Percentiles rank a stretch among this genome's conserved stretches.
phyloP scores from a whole-genome alignment of 805 yeast genomes.

The Torulaspora microellipsoides region DNA sequence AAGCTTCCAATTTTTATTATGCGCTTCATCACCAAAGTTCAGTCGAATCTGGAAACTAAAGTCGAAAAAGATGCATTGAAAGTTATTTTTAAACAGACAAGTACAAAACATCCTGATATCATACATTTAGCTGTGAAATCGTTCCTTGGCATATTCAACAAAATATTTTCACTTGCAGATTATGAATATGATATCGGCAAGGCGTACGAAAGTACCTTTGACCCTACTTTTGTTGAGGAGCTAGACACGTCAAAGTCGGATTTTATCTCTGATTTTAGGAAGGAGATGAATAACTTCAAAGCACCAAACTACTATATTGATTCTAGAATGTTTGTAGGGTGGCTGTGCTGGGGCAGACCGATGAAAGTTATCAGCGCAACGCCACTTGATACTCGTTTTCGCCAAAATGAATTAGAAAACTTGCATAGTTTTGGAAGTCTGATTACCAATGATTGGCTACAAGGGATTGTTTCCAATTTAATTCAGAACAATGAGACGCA shows the following conservation, averaged over 20 bases:
- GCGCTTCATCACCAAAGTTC: conserved; percentile 48
- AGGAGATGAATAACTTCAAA: conserved; percentile 47
- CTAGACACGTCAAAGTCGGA: conserved; percentile 42
- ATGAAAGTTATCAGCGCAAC: conserved; percentile 39
- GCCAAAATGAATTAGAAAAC: conserved; percentile 39
- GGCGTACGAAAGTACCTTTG: conserved; percentile 40
- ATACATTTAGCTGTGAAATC: conserved; percentile 59
- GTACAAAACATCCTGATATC: conserved; percentile 64
- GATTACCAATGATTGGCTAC: conserved; percentile 58
- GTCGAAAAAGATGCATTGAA: conserved; percentile 40
- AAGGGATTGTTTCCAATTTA: conserved; percentile 45
- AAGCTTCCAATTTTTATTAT: conserved; percentile 46
- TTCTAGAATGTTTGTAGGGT: conserved; percentile 53
- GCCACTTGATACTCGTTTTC: conserved; percentile 36
- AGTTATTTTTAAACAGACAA: conserved; percentile 44
- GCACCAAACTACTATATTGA: conserved; percentile 55
- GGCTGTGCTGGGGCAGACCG: conserved; percentile 69
- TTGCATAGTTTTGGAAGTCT: conserved; percentile 41
- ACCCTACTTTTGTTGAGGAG: conserved; percentile 38
- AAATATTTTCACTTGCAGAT: conserved; percentile 42
- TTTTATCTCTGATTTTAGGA: conserved; percentile 41
- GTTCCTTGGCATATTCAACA: conserved; percentile 47
- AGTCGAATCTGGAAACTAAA: conserved; percentile 48
- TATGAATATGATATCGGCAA: conserved; percentile 45
- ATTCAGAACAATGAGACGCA: conserved; percentile 65